Evolutionary conservation across 208 protist genomes (phyloP), one percentile per base, ranked within the genome.

Genomic region (Leishmania gerbilli): DNA sequence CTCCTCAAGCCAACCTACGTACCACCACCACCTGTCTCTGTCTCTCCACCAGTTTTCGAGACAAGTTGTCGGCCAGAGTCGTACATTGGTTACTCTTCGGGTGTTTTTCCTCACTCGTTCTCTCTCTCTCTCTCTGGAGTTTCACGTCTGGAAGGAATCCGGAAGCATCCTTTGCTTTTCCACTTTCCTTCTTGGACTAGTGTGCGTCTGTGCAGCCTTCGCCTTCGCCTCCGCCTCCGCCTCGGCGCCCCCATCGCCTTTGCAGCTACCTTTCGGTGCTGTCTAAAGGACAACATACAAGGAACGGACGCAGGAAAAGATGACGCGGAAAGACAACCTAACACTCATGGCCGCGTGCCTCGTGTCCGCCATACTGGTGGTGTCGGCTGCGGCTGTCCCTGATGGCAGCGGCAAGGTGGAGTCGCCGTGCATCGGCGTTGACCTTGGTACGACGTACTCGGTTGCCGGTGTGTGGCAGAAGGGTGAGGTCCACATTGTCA

Each of bases 401-500:
- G 92, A 93, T 56, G 88, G 88, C 74, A 81, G 77, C 58, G 92
- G 90, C 69, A 96, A 96, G 84, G 91, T 97, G 9, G 93, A 98
- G 80, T 77, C 86, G 2, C 94, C 95, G n/a, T 96, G 95, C 84
- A 91, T 99, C 76, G 97, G 97, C 60, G 97, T 99, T 65, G 97
- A 99, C 84, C 89, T 98, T 8, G 97, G 97, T 74, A 99, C 98
- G 9, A 99, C 99, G 58, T 99, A 99, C 93, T 99, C 95, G 45
- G 98, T 98, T 88, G 98, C 99, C 19, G 99, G 97, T 81, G 95
- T 99, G 6, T 99, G 94, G 94, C 95, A 99, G 91, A 99, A 99
- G 71, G 98, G 98, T 34, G 91, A 92, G 77, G 95, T 98, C 53
- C 88, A 97, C 78, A 96, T 99, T 69, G 95, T 99, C 79, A 90